phyloP scores from a whole-genome alignment of 306 rosid genomes.

The Prunus mira region DNA sequence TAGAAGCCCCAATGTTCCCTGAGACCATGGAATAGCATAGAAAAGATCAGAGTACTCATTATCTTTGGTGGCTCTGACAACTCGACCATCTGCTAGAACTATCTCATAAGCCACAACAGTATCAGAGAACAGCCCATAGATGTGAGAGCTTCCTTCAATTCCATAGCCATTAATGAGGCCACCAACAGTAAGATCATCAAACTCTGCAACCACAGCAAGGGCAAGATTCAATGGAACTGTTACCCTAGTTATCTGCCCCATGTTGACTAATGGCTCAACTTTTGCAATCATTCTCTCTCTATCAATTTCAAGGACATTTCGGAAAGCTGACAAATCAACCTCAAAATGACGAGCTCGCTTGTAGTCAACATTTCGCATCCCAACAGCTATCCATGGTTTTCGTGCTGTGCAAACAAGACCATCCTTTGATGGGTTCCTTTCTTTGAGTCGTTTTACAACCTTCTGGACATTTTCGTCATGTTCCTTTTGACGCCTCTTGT shows the following conservation, averaged over 20 bases:
- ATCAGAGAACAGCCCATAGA: conserved; percentile 85
- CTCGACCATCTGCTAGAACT: conserved; percentile 84
- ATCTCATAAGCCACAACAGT: conserved; percentile 90
- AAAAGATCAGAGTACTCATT: conserved; percentile 88
- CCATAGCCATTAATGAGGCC: conserved; percentile 98
- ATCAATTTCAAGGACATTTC: conserved; percentile 78
- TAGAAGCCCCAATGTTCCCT: conserved; percentile 93
- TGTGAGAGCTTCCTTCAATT: conserved; percentile 96
- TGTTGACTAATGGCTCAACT: conserved; percentile 94
- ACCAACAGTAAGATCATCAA: conserved; percentile 98
- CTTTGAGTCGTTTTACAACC: conserved; percentile 82
- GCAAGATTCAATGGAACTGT: conserved; percentile 88
- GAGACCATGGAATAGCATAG: conserved; percentile 91
- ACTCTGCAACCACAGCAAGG: conserved; percentile 95
- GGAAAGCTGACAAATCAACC: conserved; percentile 81
- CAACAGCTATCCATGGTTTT: conserved; percentile 95
- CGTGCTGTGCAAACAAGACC: conserved; percentile 99
- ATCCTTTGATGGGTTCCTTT: conserved; percentile 76
- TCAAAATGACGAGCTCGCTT: conserved; percentile 97
- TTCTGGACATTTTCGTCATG: conserved; percentile 86
- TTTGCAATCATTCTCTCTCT: conserved; percentile 72
- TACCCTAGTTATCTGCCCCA: conserved; percentile 89
- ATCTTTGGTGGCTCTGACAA: conserved; percentile 89
- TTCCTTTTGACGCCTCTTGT: conserved; percentile 75
- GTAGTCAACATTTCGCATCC: conserved; percentile 96